Base-by-base conservation (phyloP, 2,329 filamentous ascomycete species). In the Verruconis gallopava region DNA sequence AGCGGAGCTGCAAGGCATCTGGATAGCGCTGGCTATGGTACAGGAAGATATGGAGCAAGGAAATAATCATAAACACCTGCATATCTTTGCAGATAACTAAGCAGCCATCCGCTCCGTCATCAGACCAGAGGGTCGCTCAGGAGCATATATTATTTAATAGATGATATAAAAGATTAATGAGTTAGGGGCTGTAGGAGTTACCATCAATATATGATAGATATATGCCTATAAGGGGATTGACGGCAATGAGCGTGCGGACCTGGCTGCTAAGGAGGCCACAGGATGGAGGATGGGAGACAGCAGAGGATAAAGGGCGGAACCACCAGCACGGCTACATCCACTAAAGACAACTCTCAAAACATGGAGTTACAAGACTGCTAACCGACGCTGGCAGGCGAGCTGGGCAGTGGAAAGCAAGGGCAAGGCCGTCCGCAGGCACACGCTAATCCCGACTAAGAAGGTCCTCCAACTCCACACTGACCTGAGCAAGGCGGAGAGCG, bases 21-120 rank as follows among this genome's bases (percentile, higher is more conserved):
- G 11, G 11, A 11, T 13, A 30, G 25, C 25, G 11, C 25, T 30
- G 11, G 25, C 25, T 11, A 38, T 38, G 19, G 5, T n/a, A n/a
- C 15, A 38, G 14, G 19, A 15, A 18, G 22, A 25, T 15, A 25
- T 40, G 14, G 22, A 19, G 19, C 11, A 20, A 25, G 20, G 22
- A 25, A 11, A 11, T 17, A 25, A 15, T 4, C 20, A n/a, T n/a
- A 40, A 18, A 30, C 14, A 42, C 17, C 37, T 38, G n/a, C 42
- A 45, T 22, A 52, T 55, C 44, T 58, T 57, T 40, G 57, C 53
- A n/a, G 50, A 56, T 39, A 60, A 57, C 42, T 48, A 59, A 35
- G 55, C 54, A 5, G 52, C 54, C 21, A 56, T 58, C 18, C 46
- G 51, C 44, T 54, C 53, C n/a, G 48, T 54, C 11, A 36, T 14